Evolutionary conservation across 2,329 filamentous ascomycete genomes (phyloP).

Genomic region (Phyllosticta citriasiana): DNA sequence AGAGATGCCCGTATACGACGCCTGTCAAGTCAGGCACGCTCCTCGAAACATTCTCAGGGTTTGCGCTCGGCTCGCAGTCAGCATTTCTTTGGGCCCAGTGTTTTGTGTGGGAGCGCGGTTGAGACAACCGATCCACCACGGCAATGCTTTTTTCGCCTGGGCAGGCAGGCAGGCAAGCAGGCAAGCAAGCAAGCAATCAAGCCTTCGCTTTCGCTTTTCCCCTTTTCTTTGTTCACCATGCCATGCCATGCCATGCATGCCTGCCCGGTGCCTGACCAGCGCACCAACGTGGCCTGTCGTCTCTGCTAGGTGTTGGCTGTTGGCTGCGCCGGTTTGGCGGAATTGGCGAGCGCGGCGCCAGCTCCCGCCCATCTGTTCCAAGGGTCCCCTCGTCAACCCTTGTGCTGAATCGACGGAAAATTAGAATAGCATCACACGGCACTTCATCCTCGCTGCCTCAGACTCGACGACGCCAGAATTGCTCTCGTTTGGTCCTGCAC

Average conservation of each 20-base stretch:
- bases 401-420: background rate
- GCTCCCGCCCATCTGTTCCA: background rate
- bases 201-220: background rate
- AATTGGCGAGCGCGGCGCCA: background rate
- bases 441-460: background rate
- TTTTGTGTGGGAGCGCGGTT: background rate
- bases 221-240: background rate
- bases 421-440: background rate
- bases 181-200: background rate
- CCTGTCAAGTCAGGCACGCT: background rate
- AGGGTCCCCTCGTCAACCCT: background rate
- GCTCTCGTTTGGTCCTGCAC: no score
- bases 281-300: background rate
- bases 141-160: background rate
- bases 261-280: background rate
- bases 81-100: background rate
- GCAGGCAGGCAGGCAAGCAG: no score
- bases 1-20: background rate
- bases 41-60: background rate
- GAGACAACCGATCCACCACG: background rate
- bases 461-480: no score
- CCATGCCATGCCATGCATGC: background rate
- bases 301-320: background rate
- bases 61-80: background rate
- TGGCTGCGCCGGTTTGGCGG: background rate